Evolutionary conservation across 192 early-diverging fungal genomes (phyloP).

Genomic region (Chytriomyces hyalinus): DNA sequence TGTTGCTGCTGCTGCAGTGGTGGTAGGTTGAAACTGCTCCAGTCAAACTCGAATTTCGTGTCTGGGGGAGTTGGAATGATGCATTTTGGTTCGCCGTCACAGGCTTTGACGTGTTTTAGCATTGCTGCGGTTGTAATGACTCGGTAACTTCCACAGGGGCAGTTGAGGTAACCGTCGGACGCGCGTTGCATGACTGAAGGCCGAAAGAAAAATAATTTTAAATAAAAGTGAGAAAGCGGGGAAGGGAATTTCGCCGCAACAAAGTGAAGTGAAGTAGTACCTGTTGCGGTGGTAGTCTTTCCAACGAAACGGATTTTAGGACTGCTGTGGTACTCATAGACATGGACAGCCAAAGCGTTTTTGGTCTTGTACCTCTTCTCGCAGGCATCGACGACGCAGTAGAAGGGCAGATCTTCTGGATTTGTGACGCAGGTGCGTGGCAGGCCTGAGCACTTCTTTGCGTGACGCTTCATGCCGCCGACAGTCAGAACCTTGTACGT

Average conservation of each 20-base stretch:
- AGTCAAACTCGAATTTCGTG: background rate
- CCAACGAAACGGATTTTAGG: background rate
- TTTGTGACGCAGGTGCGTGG: background rate
- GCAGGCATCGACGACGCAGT: background rate
- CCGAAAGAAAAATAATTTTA: background rate
- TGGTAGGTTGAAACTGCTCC: background rate
- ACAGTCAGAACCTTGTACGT: conserved; percentile 4
- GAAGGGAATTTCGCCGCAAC: too few species aligned
- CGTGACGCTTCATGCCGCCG: conserved; percentile 13
- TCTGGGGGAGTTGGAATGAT: background rate
- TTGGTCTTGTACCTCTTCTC: background rate
- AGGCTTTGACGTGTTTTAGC: background rate
- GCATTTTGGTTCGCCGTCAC: background rate
- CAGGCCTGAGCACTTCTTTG: background rate
- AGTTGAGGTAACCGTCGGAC: background rate
- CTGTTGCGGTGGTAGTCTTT: background rate
- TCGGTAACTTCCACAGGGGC: conserved; percentile 10
- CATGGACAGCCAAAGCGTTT: conserved; percentile 11
- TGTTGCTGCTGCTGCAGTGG: background rate
- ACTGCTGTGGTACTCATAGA: conserved; percentile 14
- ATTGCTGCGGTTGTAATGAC: conserved; percentile 15
- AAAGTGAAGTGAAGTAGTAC: background rate
- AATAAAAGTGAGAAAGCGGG: too few species aligned
- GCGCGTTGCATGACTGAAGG: conserved; percentile 13
- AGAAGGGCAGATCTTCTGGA: background rate